A percentile compares a stretch with the other conserved stretches of the same genome.
Conservation (phyloP, 192 early-diverging fungal species). For the Linnemannia elongata region DNA sequence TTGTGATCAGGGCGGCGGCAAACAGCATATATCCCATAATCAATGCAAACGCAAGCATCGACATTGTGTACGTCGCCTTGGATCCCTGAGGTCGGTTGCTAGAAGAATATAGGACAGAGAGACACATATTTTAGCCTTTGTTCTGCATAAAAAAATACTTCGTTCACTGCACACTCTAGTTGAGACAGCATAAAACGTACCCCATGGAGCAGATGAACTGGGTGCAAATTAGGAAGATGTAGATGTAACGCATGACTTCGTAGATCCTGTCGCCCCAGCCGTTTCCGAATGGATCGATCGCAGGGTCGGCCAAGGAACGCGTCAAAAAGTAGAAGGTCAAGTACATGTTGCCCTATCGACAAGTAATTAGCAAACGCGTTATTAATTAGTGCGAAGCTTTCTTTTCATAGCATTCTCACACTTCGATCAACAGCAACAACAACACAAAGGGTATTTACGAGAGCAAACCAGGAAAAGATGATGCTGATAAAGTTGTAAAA, state of each 20-base stretch:
- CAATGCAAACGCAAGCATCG: constrained; percentile 61
- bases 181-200: constrained; percentile 15
- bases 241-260: constrained; percentile 62
- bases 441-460: constrained; percentile 58
- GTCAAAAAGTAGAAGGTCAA: constrained; percentile 71
- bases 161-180: neutral
- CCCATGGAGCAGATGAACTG: constrained; percentile 69
- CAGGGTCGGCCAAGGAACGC: constrained; percentile 55
- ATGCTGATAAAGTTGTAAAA: constrained; percentile 77
- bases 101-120: neutral
- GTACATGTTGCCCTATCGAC: constrained; percentile 67
- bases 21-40: constrained; percentile 73
- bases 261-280: constrained; percentile 61
- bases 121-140: neutral
- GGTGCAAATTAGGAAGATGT: constrained; percentile 63
- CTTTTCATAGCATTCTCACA: neutral
- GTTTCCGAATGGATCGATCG: constrained; percentile 61
- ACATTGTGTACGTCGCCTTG: constrained; percentile 67
- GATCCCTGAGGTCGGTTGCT: constrained; percentile 80
- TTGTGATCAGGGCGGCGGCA: constrained; percentile 64
- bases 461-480: constrained; percentile 74
- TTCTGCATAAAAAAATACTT: neutral
- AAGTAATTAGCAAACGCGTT: neutral
- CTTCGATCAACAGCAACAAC: neutral
- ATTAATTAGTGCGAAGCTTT: neutral